These are phyloP conservation scores for Clarireedia paspali DNA, from an alignment of 2,329 filamentous ascomycete genomes.

Conservation along the genomic window DNA sequence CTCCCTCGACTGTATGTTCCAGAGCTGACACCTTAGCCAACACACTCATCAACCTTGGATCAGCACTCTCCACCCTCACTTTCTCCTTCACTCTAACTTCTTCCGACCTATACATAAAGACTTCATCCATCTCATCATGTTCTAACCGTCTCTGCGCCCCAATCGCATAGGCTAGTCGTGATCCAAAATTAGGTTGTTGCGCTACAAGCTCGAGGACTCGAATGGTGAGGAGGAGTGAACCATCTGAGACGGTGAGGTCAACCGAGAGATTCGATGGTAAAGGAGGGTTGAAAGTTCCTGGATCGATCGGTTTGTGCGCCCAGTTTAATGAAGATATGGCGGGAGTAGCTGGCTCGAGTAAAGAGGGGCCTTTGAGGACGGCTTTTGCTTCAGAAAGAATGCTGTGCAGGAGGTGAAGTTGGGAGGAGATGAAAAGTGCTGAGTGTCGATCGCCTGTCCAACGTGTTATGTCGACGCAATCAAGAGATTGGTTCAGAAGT, in stretches of 20 bases:
- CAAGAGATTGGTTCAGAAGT: constrained; percentile 75
- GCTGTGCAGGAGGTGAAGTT: constrained; percentile 48
- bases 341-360: constrained; percentile 22
- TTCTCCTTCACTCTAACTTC: constrained; percentile 87
- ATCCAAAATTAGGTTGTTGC: constrained; percentile 52
- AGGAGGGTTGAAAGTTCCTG: constrained; percentile 50
- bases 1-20: constrained; percentile 62
- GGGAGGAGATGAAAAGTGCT: constrained; percentile 42
- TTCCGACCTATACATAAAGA: constrained; percentile 58
- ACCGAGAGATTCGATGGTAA: constrained; percentile 66
- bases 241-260: constrained; percentile 62
- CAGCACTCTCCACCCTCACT: constrained; percentile 71
- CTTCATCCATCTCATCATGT: constrained; percentile 72
- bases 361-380: constrained; percentile 47
- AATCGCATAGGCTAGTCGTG: constrained; percentile 63
- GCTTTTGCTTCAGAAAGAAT: constrained; percentile 44
- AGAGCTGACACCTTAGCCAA: constrained; percentile 77
- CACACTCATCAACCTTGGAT: constrained; percentile 76
- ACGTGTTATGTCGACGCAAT: constrained; percentile 71
- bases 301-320: constrained; percentile 26
- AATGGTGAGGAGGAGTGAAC: constrained; percentile 60
- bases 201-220: constrained; percentile 61
- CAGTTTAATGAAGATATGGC: constrained; percentile 10
- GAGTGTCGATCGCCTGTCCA: constrained; percentile 60
- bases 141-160: constrained; percentile 55